Evolutionary conservation across 1,139 yeast genomes (phyloP).

Genomic region (Barnettozyma hawaiiensis): DNA sequence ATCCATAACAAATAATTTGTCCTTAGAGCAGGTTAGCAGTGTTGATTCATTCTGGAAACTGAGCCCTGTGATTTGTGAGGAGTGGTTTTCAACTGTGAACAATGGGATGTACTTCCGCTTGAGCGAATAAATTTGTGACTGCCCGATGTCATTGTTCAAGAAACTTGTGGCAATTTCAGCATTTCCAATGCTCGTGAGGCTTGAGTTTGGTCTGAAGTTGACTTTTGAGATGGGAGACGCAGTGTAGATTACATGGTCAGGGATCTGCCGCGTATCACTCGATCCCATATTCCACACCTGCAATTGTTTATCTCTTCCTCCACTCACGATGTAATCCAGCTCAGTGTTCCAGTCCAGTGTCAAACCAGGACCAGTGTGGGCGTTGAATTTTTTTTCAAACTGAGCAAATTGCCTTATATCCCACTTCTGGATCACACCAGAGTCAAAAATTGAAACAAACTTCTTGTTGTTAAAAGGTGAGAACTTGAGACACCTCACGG

Average conservation of each 20-base stretch:
- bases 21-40: slow-evolving; percentile 49
- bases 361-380: slow-evolving; percentile 89
- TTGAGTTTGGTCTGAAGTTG: slow-evolving; percentile 43
- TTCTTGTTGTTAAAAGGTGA: slow-evolving; percentile 45
- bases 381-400: slow-evolving; percentile 71
- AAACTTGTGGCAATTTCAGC: slow-evolving; percentile 77
- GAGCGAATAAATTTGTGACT: slow-evolving; percentile 68
- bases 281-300: slow-evolving; percentile 67
- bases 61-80: slow-evolving; percentile 45
- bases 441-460: slow-evolving; percentile 76
- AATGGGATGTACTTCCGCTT: slow-evolving; percentile 72
- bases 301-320: slow-evolving; percentile 85
- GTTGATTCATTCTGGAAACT: slow-evolving; percentile 44
- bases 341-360: slow-evolving; percentile 88
- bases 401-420: slow-evolving; percentile 59
- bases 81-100: slow-evolving; percentile 52
- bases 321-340: slow-evolving; percentile 75
- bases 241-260: slow-evolving; percentile 68
- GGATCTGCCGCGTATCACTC: slow-evolving; percentile 34
- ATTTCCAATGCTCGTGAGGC: slow-evolving; percentile 33
- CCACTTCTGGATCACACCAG: slow-evolving; percentile 82
- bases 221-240: slow-evolving; percentile 61
- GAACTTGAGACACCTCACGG: slow-evolving; percentile 57
- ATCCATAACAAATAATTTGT: slow-evolving; percentile 49
- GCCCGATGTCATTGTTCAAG: slow-evolving; percentile 62